Percentiles rank a stretch among this genome's conserved stretches.
phyloP scores from a whole-genome alignment of 352 stramenopile genomes.

The Globisporangium sylvaticum region DNA sequence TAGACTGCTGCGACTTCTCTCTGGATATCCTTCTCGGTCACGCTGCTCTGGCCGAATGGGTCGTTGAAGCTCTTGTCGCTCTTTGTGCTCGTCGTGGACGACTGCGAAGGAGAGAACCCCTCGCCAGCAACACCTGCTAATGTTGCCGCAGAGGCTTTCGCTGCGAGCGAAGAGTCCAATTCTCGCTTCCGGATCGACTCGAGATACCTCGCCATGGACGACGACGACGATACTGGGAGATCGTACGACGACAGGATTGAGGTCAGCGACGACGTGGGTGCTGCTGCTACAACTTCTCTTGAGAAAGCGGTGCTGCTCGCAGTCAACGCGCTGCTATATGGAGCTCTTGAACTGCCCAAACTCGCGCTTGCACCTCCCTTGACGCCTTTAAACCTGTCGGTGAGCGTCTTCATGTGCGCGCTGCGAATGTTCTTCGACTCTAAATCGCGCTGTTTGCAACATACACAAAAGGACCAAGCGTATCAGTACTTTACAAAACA shows the following conservation, averaged over 20 bases:
- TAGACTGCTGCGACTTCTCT: slow-evolving; percentile 47
- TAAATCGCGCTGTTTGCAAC: slow-evolving; percentile 41
- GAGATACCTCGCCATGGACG: slow-evolving; percentile 54
- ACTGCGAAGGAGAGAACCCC: slow-evolving; percentile 40
- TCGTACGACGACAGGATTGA: slow-evolving; percentile 51
- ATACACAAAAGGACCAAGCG: neutral
- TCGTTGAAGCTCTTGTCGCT: slow-evolving; percentile 11
- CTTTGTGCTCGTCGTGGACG: slow-evolving; percentile 34
- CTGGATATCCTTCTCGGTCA: slow-evolving; percentile 62
- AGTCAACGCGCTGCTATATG: neutral
- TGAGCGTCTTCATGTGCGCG: slow-evolving; percentile 74
- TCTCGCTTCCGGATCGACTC: slow-evolving; percentile 41
- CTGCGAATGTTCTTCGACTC: slow-evolving; percentile 72
- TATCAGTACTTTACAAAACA: neutral
- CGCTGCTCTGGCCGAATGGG: slow-evolving; percentile 10
- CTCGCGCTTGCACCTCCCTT: neutral
- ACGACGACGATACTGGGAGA: slow-evolving; percentile 35
- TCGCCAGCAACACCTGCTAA: slow-evolving; percentile 8
- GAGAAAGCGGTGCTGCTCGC: neutral
- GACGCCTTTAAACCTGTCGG: slow-evolving; percentile 39
- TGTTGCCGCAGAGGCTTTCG: slow-evolving; percentile 19
- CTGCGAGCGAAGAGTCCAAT: slow-evolving; percentile 22
- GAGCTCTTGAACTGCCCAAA: neutral
- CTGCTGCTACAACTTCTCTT: neutral
- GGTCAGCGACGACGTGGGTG: slow-evolving; percentile 20